Evolutionary conservation across 768 basidiomycete species (phyloP).

Genomic region (Tylopilus plumbeoviolaceoides): DNA sequence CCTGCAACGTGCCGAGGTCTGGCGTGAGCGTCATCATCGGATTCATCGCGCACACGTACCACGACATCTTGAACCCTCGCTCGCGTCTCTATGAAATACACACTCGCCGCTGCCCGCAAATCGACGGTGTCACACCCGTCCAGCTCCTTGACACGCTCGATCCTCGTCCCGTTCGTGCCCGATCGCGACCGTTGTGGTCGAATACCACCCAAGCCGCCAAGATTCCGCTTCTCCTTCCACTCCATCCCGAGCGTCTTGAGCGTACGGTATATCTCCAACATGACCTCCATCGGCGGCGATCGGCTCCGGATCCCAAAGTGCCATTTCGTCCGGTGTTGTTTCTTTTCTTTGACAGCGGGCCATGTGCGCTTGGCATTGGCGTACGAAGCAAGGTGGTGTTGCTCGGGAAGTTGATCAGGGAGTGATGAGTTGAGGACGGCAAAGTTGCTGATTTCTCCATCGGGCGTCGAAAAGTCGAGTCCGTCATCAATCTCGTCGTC

Average conservation of each 20-base stretch:
- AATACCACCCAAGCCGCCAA: constrained; percentile 67
- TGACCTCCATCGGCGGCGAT: constrained; percentile 97
- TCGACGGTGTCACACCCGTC: constrained; percentile 60
- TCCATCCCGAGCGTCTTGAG: constrained; percentile 90
- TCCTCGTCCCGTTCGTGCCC: constrained; percentile 37
- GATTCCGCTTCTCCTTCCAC: constrained; percentile 88
- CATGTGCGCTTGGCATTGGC: constrained; percentile 44
- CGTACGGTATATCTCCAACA: constrained; percentile 97
- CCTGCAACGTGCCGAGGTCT: constrained; percentile 44
- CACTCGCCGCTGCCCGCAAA: constrained; percentile 63
- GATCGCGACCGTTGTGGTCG: constrained; percentile 28
- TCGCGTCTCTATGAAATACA: constrained; percentile 94
- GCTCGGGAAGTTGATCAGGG: constrained; percentile 56
- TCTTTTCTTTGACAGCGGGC: constrained; percentile 54
- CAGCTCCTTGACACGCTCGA: constrained; percentile 60
- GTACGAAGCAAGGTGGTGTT: constrained; percentile 69
- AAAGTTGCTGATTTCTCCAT: constrained; percentile 55
- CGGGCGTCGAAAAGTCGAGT: constrained; percentile 45
- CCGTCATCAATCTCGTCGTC: constrained; percentile 55
- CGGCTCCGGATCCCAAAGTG: constrained; percentile 97
- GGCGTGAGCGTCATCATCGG: neutral
- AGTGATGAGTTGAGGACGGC: constrained; percentile 89
- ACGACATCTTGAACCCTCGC: constrained; percentile 89
- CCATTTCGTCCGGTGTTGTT: constrained; percentile 84
- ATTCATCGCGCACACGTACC: constrained; percentile 44